Evolutionary conservation across 345 rosid genomes (phyloP).

Genomic region (Citrus cavaleriei): DNA sequence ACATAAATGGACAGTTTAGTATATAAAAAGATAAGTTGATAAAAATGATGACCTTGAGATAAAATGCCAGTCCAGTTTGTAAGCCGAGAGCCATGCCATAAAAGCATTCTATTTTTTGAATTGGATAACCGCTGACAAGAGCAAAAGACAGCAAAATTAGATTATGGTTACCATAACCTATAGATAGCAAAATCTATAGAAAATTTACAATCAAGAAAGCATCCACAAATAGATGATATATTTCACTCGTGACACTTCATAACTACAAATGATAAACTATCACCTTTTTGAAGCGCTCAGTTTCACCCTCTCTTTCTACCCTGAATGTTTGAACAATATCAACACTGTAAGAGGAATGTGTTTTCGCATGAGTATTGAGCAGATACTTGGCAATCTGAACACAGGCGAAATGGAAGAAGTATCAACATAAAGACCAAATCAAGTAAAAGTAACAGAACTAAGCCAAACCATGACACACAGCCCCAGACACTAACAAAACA

Average conservation of each 20-base stretch:
- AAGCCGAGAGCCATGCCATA: constrained; percentile 97
- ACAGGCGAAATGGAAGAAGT: constrained; percentile 7
- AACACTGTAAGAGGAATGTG: constrained; percentile 68
- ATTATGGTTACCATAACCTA: neutral
- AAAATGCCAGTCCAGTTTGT: constrained; percentile 96
- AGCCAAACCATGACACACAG: neutral
- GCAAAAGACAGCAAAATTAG: constrained; percentile 2
- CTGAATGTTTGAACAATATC: constrained; percentile 67
- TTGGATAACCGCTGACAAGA: constrained; percentile 48
- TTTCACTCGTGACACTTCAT: neutral
- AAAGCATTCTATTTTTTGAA: constrained; percentile 67
- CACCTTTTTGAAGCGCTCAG: constrained; percentile 61
- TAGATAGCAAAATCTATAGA: neutral
- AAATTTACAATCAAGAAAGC: neutral
- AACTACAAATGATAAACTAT: neutral
- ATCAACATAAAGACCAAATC: neutral
- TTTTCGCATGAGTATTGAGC: constrained; percentile 84
- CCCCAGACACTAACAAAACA: neutral
- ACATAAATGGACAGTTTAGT: neutral
- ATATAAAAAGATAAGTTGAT: constrained; percentile 4
- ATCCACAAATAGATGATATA: neutral
- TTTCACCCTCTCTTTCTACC: constrained; percentile 60
- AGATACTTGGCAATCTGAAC: constrained; percentile 62
- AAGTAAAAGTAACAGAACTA: neutral
- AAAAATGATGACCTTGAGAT: constrained; percentile 66